A percentile compares a stretch with the other conserved stretches of the same genome.
phyloP scores from a whole-genome alignment of 2,329 filamentous ascomycete species.

The Fusarium newnesense region DNA sequence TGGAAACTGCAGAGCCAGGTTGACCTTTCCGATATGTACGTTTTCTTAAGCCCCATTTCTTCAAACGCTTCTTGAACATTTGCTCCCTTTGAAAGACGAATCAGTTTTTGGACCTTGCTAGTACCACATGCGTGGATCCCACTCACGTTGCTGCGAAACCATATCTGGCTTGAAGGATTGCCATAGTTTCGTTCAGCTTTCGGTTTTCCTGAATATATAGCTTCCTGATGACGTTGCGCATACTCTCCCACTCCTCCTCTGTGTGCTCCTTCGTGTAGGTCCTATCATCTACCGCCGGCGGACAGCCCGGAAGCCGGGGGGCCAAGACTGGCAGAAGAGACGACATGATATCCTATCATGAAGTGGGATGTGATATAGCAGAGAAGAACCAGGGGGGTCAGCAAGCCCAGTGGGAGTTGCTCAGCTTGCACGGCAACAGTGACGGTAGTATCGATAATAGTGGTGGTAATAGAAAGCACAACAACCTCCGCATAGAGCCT shows the following conservation, averaged over 20 bases:
- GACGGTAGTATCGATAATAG: neutral
- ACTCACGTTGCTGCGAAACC: conserved; percentile 53
- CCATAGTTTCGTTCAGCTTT: conserved; percentile 51
- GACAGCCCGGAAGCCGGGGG: conserved; percentile 47
- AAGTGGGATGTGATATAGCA: conserved; percentile 14
- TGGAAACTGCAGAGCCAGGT: conserved; percentile 33
- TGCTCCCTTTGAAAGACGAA: conserved; percentile 46
- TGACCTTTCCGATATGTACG: conserved; percentile 48
- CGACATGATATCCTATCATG: conserved; percentile 38
- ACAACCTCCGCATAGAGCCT: conserved; percentile 27
- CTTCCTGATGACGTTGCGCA: conserved; percentile 46
- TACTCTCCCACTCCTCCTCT: conserved; percentile 50
- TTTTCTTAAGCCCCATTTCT: conserved; percentile 53
- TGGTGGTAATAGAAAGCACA: conserved; percentile 24
- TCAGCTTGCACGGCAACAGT: conserved; percentile 20
- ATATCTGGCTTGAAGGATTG: conserved; percentile 48
- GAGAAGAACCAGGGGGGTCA: neutral
- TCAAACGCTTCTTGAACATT: conserved; percentile 54
- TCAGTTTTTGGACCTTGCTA: conserved; percentile 20
- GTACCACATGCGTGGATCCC: neutral
- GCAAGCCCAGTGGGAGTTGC: conserved; percentile 1
- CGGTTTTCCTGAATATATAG: conserved; percentile 51
- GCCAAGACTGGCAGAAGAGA: conserved; percentile 47
- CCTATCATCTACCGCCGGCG: conserved; percentile 40
- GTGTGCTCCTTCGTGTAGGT: conserved; percentile 49